These are phyloP conservation scores for Dichomitus squalens DNA, from an alignment of 1,284 basidiomycete species.

Conservation along the genomic window DNA sequence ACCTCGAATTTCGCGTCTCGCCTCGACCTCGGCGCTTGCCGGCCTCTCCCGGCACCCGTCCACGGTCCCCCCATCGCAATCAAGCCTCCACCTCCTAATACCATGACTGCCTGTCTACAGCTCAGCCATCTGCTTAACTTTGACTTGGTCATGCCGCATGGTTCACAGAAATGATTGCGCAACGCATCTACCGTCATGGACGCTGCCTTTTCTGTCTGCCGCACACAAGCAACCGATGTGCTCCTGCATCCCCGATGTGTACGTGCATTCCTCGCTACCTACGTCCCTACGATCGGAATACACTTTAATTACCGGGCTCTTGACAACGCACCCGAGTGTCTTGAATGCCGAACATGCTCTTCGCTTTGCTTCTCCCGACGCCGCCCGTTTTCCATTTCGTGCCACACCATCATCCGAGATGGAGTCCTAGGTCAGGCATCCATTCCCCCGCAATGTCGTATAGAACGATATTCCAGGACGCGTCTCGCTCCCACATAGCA, in stretches of 20 bases:
- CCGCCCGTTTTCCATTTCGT: constrained; percentile 6
- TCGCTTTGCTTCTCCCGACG: constrained; percentile 2
- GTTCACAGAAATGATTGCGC: too few relatives aligned
- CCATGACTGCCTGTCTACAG: too few relatives aligned
- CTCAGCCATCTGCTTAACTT: too few relatives aligned
- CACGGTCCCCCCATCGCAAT: neutral
- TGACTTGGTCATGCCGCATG: too few relatives aligned
- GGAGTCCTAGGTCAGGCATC: neutral
- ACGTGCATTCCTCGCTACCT: neutral
- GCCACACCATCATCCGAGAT: constrained; percentile 4
- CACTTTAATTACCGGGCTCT: constrained; percentile 6
- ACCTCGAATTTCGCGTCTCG: constrained; percentile 22
- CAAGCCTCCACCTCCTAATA: neutral
- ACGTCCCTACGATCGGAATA: neutral
- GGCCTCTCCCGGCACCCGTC: constrained; percentile 7
- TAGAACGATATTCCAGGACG: neutral
- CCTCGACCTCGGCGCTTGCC: constrained; percentile 17
- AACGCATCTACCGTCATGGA: too few relatives aligned
- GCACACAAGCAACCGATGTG: neutral
- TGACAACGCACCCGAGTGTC: neutral
- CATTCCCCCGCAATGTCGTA: neutral
- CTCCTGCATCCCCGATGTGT: neutral
- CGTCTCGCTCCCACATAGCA: neutral
- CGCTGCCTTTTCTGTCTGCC: too few relatives aligned
- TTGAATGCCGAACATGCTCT: neutral